phyloP scores from a whole-genome alignment of 257 asterid genomes.

The Pogostemon cablin region DNA sequence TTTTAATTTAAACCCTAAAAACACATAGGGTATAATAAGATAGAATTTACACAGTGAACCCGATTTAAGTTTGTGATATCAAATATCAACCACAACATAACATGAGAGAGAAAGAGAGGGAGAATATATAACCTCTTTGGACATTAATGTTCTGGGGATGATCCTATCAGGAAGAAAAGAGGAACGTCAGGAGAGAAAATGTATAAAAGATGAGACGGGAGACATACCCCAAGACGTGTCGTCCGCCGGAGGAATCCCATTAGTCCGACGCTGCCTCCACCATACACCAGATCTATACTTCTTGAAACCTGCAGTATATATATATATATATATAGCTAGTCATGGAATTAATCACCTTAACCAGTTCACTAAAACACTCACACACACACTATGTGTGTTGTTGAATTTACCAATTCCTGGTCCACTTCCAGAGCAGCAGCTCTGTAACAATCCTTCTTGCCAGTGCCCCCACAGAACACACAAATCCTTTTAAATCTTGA shows the following conservation, averaged over 20 bases:
- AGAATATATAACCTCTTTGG: conserved; percentile 24
- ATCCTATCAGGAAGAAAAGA: conserved; percentile 11
- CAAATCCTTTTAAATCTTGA: conserved; percentile 56
- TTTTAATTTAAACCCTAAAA: too few species aligned
- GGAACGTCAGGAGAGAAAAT: not conserved
- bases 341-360: not conserved
- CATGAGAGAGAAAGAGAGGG: not conserved
- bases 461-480: conserved; percentile 59
- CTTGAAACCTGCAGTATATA: conserved; percentile 24
- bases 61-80: too few species aligned
- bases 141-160: conserved; percentile 24
- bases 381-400: not conserved
- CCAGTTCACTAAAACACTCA: not conserved
- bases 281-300: conserved; percentile 30
- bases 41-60: too few species aligned
- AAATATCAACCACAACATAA: too few species aligned
- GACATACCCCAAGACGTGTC: conserved; percentile 25
- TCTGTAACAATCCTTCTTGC: conserved; percentile 46
- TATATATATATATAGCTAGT: too few species aligned
- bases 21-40: too few species aligned
- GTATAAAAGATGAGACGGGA: not conserved
- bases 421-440: conserved; percentile 56
- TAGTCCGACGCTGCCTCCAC: conserved; percentile 31
- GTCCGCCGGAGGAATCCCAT: conserved; percentile 30
- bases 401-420: conserved; percentile 42